phyloP scores from a whole-genome alignment of 1,284 basidiomycete genomes.

The Cryptococcus sp. region DNA sequence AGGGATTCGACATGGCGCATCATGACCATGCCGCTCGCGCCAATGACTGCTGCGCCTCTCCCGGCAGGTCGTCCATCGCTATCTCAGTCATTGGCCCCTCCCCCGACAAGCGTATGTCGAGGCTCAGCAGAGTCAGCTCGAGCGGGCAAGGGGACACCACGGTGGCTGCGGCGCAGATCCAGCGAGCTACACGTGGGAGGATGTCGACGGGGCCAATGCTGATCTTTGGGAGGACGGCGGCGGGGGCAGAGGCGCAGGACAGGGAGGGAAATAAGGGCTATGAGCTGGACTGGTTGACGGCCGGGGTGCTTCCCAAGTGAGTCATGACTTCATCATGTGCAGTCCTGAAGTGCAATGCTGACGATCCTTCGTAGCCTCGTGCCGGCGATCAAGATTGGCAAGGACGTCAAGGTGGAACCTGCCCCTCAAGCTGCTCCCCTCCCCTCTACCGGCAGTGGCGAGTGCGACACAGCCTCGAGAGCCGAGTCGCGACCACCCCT shows the following conservation, averaged over 20 bases:
- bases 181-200: constrained; percentile 24
- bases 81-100: constrained; percentile 15
- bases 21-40: constrained; percentile 10
- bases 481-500: not conserved
- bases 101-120: constrained; percentile 13
- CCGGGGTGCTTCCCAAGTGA: constrained; percentile 27
- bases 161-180: constrained; percentile 18
- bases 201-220: constrained; percentile 30
- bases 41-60: constrained; percentile 4
- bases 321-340: not conserved
- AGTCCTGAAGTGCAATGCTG: not conserved
- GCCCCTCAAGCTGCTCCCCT: constrained; percentile 5
- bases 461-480: not conserved
- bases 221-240: constrained; percentile 14
- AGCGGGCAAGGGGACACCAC: not conserved
- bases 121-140: not conserved
- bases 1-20: constrained; percentile 4
- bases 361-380: constrained; percentile 14
- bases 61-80: constrained; percentile 8
- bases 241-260: not conserved
- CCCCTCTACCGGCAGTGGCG: not conserved
- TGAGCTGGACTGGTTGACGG: constrained; percentile 34
- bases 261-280: constrained; percentile 9
- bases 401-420: constrained; percentile 20
- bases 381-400: constrained; percentile 22